phyloP scores from a whole-genome alignment of 306 rosid species.

The Ziziphus jujuba region DNA sequence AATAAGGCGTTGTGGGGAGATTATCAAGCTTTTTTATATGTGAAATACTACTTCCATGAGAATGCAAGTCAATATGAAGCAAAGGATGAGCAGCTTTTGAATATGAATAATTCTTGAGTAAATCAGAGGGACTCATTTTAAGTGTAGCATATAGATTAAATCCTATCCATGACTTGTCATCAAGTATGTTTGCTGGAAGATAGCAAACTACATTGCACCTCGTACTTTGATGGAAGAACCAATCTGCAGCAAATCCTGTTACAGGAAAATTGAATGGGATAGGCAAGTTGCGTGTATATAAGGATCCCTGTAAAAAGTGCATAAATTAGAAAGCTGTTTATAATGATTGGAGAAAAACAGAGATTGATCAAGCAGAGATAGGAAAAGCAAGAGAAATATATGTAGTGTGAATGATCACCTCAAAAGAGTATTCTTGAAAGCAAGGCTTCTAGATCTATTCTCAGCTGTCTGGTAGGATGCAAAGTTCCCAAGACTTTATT shows the following conservation, averaged over 20 bases:
- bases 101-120: neutral
- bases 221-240: constrained; percentile 5
- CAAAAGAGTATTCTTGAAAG: too few species aligned
- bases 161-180: constrained; percentile 6
- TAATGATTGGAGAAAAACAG: too few species aligned
- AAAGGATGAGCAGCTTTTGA: neutral
- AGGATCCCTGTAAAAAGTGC: neutral
- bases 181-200: neutral
- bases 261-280: neutral
- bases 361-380: too few species aligned
- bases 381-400: too few species aligned
- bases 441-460: too few species aligned
- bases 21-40: neutral
- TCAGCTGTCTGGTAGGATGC: too few species aligned
- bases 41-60: neutral
- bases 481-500: too few species aligned
- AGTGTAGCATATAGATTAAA: neutral
- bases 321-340: too few species aligned
- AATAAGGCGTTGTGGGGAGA: neutral
- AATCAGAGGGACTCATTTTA: neutral
- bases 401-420: too few species aligned
- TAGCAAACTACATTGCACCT: neutral
- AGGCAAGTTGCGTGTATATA: neutral
- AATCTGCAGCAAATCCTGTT: neutral
- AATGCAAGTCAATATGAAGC: neutral